Conservation (phyloP, 2,329 filamentous ascomycete species). For the Didymella pomorum region DNA sequence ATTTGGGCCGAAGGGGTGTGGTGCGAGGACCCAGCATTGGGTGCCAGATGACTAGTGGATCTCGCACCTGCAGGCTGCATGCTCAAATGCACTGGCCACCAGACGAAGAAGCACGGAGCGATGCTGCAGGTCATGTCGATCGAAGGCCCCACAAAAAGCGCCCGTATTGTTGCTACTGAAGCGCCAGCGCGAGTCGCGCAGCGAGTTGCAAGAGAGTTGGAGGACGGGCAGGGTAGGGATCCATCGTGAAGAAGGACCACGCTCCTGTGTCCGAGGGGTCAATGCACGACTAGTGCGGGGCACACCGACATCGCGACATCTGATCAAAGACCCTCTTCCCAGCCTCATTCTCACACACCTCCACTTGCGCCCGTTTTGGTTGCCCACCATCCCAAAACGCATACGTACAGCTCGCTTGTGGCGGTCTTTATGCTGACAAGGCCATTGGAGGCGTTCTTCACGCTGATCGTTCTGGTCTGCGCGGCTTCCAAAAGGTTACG, state of each 20-base stretch:
- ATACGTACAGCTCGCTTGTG: slow-evolving; percentile 36
- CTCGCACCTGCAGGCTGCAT: slow-evolving; percentile 38
- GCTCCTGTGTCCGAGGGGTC: no score
- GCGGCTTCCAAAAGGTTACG: slow-evolving; percentile 26
- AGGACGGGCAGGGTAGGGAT: slow-evolving; percentile 17
- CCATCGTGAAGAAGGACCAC: slow-evolving; percentile 21
- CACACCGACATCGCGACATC: slow-evolving; percentile 29
- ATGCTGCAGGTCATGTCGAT: slow-evolving; percentile 48
- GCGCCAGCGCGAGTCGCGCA: slow-evolving; percentile 21
- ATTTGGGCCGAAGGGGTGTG: slow-evolving; percentile 40
- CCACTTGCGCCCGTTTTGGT: slow-evolving; percentile 24
- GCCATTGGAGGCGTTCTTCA: slow-evolving; percentile 22
- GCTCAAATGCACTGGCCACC: slow-evolving; percentile 37
- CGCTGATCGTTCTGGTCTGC: slow-evolving; percentile 23
- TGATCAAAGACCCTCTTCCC: slow-evolving; percentile 24
- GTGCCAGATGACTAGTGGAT: slow-evolving; percentile 33
- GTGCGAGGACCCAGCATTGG: slow-evolving; percentile 27
- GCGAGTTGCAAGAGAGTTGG: slow-evolving; percentile 21
- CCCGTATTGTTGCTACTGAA: slow-evolving; percentile 21
- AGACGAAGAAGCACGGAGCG: slow-evolving; percentile 33
- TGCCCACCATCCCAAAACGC: slow-evolving; percentile 28
- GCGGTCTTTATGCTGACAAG: slow-evolving; percentile 34
- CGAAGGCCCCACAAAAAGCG: slow-evolving; percentile 27
- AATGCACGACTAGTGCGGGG: slow-evolving; percentile 35
- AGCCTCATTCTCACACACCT: slow-evolving; percentile 37